Evolutionary conservation across 768 basidiomycete species (phyloP), one percentile per base, ranked within the genome.

Genomic region (Boletus rubescentipes): DNA sequence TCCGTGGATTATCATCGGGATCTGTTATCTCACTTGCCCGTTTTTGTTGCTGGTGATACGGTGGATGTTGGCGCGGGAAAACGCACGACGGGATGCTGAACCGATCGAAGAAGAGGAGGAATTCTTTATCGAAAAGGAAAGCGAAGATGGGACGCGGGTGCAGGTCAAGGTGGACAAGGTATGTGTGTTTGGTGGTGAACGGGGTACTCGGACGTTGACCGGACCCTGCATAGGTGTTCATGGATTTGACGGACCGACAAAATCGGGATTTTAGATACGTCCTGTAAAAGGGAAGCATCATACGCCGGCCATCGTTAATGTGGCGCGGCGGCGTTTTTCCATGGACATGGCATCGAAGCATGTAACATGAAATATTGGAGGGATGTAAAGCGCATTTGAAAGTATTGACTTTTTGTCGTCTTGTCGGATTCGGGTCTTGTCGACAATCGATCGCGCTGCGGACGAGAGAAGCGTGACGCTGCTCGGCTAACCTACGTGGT

Each of bases 201-300:
- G n/a, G n/a, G n/a, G n/a, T n/a, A n/a, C n/a, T n/a, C 26, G 26
- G 16, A 9, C n/a, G 9, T 37, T 60, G 40, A 61, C 31, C 23
- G 34, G 20, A 45, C 20, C 3, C 18, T 8, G 3, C 4, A 36
- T 48, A 89, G 85, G 86, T 82, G 76, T 86, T 81, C 65, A 66
- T 88, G 71, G 88, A 90, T 63, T 69, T 89, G 60, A 90, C 88
- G 1, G 88, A 90, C 63, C 74, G 70, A 30, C 83, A 89, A 65
- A 89, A 89, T 60, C 76, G 81, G 10, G 85, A 87, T 49, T 89
- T 86, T 69, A 75, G 88, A 72, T 89, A 89, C 61, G 84, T 88
- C 26, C 69, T 88, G 52, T 87, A 68, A 59, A 69, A 56, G 39
- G 37, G 54, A 29, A 1, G 26, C 7, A 9, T 23, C 11, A 21